Evolutionary conservation across 352 stramenopile species (phyloP), one percentile per base, ranked within the genome.

Genomic region (Pythium periplocum): DNA sequence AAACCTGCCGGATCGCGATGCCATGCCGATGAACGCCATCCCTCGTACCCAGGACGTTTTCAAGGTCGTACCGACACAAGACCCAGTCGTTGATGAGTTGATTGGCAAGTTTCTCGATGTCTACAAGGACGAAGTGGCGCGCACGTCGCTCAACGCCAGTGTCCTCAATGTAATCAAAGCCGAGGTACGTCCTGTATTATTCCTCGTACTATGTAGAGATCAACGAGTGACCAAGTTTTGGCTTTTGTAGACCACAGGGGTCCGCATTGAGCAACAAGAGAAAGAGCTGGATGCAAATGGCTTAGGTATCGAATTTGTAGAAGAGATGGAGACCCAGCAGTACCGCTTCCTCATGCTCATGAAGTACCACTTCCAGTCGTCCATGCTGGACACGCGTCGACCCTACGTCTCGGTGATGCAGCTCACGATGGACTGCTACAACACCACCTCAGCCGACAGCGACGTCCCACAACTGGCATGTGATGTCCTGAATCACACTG

Each of bases 341-440:
- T 77, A 74, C 37, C 53, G 68, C 8, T 63, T 84, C 31, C 74
- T 72, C 54, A 8, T 84, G 56, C 59, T 87, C 36, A 63, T 87
- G 45, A 71, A 76, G 57, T 87, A 87, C 47, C 55, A 68, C 38
- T 87, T 87, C 56, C 58, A 81, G 52, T 78, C 66, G 32, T 64
- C 62, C 3, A 87, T 87, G 76, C 57, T 78, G 35, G 62, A 74
- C n/a, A 37, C 53, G 17, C 78, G 76, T 48, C 60, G 76, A 0
- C 71, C 76, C 7, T 83, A 87, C 52, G 71, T 84, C 45, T 83
- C 75, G 1, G 67, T 78, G 26, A 50, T 84, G 39, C 64, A 62
- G 4, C 52, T 87, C n/a, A 75, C 63, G 2, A 81, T 84, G 73
- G 73, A 84, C 57, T 87, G 76, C 55, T 62, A 59, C 42, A 85